Base-by-base conservation (phyloP, 352 stramenopile genomes). In the Pythium pyrilobum region DNA sequence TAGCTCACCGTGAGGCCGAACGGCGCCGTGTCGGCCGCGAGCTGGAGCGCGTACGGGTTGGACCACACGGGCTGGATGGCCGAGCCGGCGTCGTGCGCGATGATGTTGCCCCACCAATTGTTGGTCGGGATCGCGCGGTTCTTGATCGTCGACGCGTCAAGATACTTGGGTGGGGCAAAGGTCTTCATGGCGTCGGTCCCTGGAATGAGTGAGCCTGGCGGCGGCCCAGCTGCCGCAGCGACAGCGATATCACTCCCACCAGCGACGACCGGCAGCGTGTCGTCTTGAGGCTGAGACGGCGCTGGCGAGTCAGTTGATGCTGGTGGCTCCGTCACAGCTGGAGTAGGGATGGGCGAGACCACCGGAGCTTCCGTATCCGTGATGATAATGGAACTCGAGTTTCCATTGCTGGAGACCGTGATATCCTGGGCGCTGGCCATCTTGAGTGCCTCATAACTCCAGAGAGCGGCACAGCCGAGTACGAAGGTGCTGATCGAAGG, bases 51-150 rank as follows among this genome's bases (percentile, higher is more conserved):
- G 52, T 82, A 84, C 33, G 77, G 77, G 40, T 86, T 86, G 36
- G 69, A 66, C 74, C 78, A 86, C 47, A 79, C 65, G 18, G 75
- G 66, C 43, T 86, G 70, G 16, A 74, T 67, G 33, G 43, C 31
- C 11, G 45, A 40, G 52, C 66, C 66, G 8, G 45, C 64, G 39
- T 74, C 62, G 39, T 77, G 48, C 9, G 66, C 73, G 48, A 89
- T 89, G 47, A 85, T 71, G 60, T 87, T 87, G 29, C 51, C 40
- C 51, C 50, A 57, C 73, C 78, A 89, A 42, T 80, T 78, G 56
- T 86, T 89, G 24, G 78, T 89, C 20, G 74, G 77, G 37, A 89
- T 82, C 27, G 77, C 67, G n/a, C n/a, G n/a, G n/a, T n/a, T n/a
- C n/a, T n/a, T 65, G 59, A 70, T 59, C 40, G 74, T 45, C 2